Percentiles rank a stretch among this genome's conserved stretches.
Conservation (phyloP, 2,329 filamentous ascomycete species). For the Emergomyces africanus region DNA sequence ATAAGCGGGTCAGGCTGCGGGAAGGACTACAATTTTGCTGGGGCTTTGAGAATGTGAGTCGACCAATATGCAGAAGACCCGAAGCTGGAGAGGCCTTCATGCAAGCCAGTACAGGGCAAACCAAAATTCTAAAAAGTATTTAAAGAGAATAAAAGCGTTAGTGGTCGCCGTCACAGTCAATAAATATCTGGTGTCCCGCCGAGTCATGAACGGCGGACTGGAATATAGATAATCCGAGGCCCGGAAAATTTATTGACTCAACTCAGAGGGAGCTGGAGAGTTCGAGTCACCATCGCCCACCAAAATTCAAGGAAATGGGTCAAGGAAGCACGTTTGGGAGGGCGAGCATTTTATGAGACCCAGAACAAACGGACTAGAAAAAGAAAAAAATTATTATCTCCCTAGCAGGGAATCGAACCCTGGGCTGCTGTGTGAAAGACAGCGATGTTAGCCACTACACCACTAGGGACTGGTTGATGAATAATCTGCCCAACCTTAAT, state of each 20-base stretch:
- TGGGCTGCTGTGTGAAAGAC: slow-evolving; percentile 7
- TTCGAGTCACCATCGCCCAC: no score
- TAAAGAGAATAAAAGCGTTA: background rate
- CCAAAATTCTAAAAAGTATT: background rate
- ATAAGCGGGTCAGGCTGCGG: slow-evolving; percentile 11
- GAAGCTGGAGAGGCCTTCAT: slow-evolving; percentile 18
- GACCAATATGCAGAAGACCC: slow-evolving; percentile 17
- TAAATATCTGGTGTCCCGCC: background rate
- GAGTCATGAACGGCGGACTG: background rate
- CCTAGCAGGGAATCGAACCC: slow-evolving; percentile 6
- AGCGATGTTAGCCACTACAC: slow-evolving; percentile 7
- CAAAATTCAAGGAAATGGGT: no score
- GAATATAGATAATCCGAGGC: background rate
- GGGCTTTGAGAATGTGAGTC: slow-evolving; percentile 18
- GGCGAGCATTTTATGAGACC: background rate
- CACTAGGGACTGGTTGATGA: slow-evolving; percentile 5
- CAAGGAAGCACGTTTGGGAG: no score
- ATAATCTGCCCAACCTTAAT: background rate
- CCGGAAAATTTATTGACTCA: background rate
- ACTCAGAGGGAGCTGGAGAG: no score
- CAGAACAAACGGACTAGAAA: background rate
- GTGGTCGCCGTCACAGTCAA: no score
- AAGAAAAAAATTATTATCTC: background rate
- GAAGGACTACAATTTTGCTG: slow-evolving; percentile 8
- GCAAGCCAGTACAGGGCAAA: slow-evolving; percentile 10